phyloP scores from a whole-genome alignment of 768 basidiomycete species.

The Termitomyces sp. region DNA sequence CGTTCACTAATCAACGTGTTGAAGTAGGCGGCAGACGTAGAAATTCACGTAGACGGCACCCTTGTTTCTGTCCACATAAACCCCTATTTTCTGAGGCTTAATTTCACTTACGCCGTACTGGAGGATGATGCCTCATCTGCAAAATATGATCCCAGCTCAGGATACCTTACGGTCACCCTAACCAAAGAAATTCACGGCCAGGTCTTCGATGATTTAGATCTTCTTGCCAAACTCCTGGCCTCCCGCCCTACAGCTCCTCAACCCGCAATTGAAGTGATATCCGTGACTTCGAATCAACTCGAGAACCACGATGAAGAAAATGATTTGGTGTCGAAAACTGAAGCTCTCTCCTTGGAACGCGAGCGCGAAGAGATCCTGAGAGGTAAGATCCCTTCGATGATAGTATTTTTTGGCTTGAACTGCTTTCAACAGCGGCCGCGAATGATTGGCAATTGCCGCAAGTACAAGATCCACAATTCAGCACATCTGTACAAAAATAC shows the following conservation, averaged over 20 bases:
- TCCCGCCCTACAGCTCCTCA: slow-evolving; percentile 40
- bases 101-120: slow-evolving; percentile 60
- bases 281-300: slow-evolving; percentile 9
- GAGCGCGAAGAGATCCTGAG: slow-evolving; percentile 53
- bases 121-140: slow-evolving; percentile 71
- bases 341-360: slow-evolving; percentile 43
- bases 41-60: slow-evolving; percentile 69
- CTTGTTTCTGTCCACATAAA: slow-evolving; percentile 72
- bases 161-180: slow-evolving; percentile 69
- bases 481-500: slow-evolving; percentile 35
- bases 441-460: slow-evolving; percentile 81
- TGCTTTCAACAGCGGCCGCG: slow-evolving; percentile 49
- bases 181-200: slow-evolving; percentile 64
- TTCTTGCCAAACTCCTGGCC: slow-evolving; percentile 72
- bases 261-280: slow-evolving; percentile 55
- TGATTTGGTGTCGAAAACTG: slow-evolving; percentile 37
- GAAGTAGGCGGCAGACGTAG: slow-evolving; percentile 75
- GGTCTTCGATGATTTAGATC: slow-evolving; percentile 70
- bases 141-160: slow-evolving; percentile 69
- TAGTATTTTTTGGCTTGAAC: neutral
- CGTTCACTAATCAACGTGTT: slow-evolving; percentile 8
- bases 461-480: slow-evolving; percentile 38
- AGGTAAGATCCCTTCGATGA: slow-evolving; percentile 30
- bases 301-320: slow-evolving; percentile 20
- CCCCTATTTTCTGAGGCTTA: slow-evolving; percentile 79